These are phyloP conservation scores for Talaromyces sp. DNA, from an alignment of 2,329 filamentous ascomycete species.

Conservation along the genomic window DNA sequence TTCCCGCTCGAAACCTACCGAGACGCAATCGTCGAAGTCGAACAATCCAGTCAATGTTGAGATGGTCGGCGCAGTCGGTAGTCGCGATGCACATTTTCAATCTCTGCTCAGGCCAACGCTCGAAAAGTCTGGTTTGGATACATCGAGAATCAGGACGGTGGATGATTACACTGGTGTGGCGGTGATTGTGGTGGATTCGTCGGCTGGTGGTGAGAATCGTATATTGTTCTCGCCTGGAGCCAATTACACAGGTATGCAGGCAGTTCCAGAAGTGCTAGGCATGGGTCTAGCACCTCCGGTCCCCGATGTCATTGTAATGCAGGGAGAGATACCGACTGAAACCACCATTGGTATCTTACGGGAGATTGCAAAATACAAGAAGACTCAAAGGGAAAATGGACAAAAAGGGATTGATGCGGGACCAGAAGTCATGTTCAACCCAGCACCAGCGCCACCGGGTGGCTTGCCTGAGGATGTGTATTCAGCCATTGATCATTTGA, in stretches of 20 bases:
- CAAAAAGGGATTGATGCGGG: conserved; percentile 34
- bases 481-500: conserved; percentile 67
- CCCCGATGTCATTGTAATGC: conserved; percentile 68
- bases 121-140: conserved; percentile 60
- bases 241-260: conserved; percentile 53
- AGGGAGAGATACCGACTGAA: conserved; percentile 70
- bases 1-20: conserved; percentile 53
- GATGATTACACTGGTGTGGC: conserved; percentile 64
- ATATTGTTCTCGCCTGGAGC: conserved; percentile 72
- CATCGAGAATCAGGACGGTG: conserved; percentile 50
- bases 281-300: conserved; percentile 37
- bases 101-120: conserved; percentile 58
- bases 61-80: conserved; percentile 73
- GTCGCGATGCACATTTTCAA: conserved; percentile 60
- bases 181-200: conserved; percentile 71
- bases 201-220: conserved; percentile 67
- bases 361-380: conserved; percentile 31
- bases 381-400: conserved; percentile 44
- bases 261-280: conserved; percentile 38
- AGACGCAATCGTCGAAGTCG: conserved; percentile 21
- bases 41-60: conserved; percentile 49
- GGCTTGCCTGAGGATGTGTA: conserved; percentile 65
- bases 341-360: conserved; percentile 62
- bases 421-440: conserved; percentile 74
- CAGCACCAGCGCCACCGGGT: conserved; percentile 77